Percentiles rank a stretch among this genome's conserved stretches.
These are phyloP conservation scores for Fomitopsis betulina DNA, from an alignment of 1,284 basidiomycete genomes.

Conservation along the genomic window DNA sequence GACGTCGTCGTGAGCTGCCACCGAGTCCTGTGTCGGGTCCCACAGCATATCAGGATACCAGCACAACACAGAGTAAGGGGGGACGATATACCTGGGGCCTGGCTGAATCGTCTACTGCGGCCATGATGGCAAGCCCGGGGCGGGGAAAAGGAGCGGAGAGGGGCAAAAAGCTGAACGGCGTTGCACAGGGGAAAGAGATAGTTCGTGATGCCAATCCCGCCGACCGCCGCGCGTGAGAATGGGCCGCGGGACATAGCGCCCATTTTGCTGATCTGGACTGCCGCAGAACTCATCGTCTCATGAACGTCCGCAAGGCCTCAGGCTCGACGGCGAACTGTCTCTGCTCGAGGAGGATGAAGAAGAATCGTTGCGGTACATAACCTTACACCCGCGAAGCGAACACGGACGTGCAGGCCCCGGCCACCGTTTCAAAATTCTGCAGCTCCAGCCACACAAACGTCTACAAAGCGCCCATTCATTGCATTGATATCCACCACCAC, in stretches of 20 bases:
- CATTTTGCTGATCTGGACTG: conserved; percentile 2
- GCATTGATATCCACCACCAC: too few species aligned
- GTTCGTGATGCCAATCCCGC: conserved; percentile 3
- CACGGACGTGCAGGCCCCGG: not conserved
- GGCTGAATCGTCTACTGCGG: conserved; percentile 1
- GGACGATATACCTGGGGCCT: not conserved
- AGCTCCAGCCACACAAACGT: not conserved
- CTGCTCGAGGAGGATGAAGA: not conserved
- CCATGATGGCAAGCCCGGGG: conserved; percentile 5
- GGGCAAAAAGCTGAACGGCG: not conserved
- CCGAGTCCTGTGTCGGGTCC: not conserved
- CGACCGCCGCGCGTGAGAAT: conserved; percentile 5
- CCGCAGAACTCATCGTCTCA: not conserved
- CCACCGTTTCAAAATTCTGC: not conserved
- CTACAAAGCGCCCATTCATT: not conserved
- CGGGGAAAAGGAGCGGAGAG: conserved; percentile 2
- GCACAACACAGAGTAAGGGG: not conserved
- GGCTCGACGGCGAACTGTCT: not conserved
- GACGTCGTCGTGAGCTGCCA: not conserved
- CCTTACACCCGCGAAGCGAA: not conserved
- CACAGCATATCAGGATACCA: not conserved
- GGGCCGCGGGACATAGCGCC: not conserved
- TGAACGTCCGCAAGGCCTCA: not conserved
- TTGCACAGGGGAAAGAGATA: not conserved
- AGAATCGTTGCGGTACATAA: not conserved